Evolutionary conservation across 2,329 filamentous ascomycete genomes (phyloP).

Genomic region (Aureobasidium sp.): DNA sequence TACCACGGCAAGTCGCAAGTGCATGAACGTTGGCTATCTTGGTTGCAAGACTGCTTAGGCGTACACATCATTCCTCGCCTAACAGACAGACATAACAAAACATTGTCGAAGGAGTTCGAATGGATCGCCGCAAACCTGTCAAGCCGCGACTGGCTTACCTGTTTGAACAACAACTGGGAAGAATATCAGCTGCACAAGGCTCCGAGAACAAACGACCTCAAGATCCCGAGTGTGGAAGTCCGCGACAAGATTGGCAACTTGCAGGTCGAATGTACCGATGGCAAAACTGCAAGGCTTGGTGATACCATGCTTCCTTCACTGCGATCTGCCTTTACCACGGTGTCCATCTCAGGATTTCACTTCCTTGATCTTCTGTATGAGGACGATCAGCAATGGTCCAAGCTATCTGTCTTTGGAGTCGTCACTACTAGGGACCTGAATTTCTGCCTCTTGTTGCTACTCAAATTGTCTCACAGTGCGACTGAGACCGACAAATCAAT

Average conservation of each 20-base stretch:
- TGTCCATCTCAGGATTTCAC: background rate
- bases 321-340: background rate
- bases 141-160: background rate
- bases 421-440: background rate
- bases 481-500: background rate
- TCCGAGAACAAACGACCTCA: background rate
- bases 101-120: background rate
- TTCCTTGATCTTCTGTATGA: constrained; percentile 1
- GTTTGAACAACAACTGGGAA: background rate
- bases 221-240: background rate
- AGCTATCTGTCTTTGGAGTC: background rate
- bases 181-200: background rate
- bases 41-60: background rate
- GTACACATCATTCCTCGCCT: background rate
- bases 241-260: background rate
- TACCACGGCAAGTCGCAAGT: background rate
- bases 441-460: background rate
- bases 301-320: constrained; percentile 7
- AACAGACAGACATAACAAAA: background rate
- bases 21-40: background rate
- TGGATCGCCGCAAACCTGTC: background rate
- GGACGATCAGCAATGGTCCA: background rate
- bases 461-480: background rate
- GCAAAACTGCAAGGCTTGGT: background rate
- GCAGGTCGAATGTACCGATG: background rate